Conservation (phyloP, 805 yeast genomes). For the Candida sonorensis region DNA sequence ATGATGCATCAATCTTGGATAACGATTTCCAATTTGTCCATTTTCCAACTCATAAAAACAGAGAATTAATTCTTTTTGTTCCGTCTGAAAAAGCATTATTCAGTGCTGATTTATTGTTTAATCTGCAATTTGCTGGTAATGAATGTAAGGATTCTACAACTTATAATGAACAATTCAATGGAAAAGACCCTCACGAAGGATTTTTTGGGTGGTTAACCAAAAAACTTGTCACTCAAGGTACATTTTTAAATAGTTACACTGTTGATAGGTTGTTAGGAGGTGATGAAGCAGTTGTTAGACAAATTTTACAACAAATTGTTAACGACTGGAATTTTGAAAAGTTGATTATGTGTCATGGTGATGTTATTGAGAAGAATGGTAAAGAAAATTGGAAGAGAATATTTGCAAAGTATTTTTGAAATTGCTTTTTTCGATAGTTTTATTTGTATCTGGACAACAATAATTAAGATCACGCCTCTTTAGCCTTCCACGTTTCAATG, state of each 20-base stretch:
- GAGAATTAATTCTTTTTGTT: constrained; percentile 50
- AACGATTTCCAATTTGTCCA: constrained; percentile 47
- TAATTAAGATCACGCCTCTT: no score
- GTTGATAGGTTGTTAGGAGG: constrained; percentile 1
- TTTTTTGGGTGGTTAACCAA: constrained; percentile 17
- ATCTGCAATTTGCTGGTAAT: constrained; percentile 43
- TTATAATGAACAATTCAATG: constrained; percentile 40
- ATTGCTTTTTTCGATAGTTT: no score
- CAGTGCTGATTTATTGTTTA: constrained; percentile 57
- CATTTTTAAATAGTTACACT: constrained; percentile 6
- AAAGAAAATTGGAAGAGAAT: constrained; percentile 17
- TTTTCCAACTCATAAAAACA: constrained; percentile 50
- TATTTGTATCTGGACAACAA: no score
- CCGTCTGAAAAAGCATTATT: constrained; percentile 39
- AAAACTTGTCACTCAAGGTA: constrained; percentile 10
- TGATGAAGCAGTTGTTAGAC: constrained; percentile 7
- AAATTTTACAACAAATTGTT: constrained; percentile 25
- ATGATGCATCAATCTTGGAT: constrained; percentile 25
- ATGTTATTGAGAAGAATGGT: constrained; percentile 38
- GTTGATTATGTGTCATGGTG: constrained; percentile 58
- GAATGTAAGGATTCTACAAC: constrained; percentile 25
- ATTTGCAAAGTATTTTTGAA: no score
- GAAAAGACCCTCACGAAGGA: constrained; percentile 38
- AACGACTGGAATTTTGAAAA: constrained; percentile 39
- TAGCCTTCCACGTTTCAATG: no score